A percentile compares a stretch with the other conserved stretches of the same genome.
phyloP scores from a whole-genome alignment of 2,329 filamentous ascomycete species.

The Pseudopithomyces maydicus region DNA sequence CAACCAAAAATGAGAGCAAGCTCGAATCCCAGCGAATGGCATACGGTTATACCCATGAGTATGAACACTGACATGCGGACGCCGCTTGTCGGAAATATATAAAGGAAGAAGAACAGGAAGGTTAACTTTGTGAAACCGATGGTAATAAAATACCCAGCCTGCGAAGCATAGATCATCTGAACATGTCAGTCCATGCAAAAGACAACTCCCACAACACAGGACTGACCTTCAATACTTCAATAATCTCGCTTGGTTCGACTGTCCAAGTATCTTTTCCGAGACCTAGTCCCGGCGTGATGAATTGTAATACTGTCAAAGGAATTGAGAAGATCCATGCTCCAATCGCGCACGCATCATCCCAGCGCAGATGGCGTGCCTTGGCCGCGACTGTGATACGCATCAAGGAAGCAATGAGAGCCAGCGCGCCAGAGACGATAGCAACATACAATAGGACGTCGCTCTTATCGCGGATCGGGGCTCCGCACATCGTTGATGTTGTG shows the following conservation, averaged over 20 bases:
- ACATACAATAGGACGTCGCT: conserved; percentile 34
- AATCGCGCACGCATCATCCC: conserved; percentile 18
- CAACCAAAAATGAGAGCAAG: conserved; percentile 15
- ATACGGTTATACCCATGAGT: conserved; percentile 12
- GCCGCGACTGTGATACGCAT: conserved; percentile 25
- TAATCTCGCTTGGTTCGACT: conserved; percentile 46
- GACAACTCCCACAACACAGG: background rate
- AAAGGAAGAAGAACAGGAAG: conserved; percentile 31
- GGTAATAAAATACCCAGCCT: conserved; percentile 33
- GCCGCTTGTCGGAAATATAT: conserved; percentile 29
- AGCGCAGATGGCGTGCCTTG: conserved; percentile 8
- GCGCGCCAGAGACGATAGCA: conserved; percentile 6
- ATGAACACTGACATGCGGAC: conserved; percentile 11
- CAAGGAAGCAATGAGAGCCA: conserved; percentile 39
- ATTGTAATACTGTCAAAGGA: conserved; percentile 15
- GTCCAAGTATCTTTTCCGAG: conserved; percentile 60
- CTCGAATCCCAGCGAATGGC: conserved; percentile 20
- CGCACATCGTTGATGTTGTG: conserved; percentile 42
- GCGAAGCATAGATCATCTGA: conserved; percentile 17
- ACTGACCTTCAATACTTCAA: conserved; percentile 41
- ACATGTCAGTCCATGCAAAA: background rate
- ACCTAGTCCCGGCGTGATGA: conserved; percentile 31
- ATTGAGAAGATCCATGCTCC: conserved; percentile 11
- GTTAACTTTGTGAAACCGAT: conserved; percentile 26
- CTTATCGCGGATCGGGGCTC: conserved; percentile 39